These are phyloP conservation scores for Heritiera littoralis DNA, from an alignment of 345 rosid genomes.

Conservation along the genomic window DNA sequence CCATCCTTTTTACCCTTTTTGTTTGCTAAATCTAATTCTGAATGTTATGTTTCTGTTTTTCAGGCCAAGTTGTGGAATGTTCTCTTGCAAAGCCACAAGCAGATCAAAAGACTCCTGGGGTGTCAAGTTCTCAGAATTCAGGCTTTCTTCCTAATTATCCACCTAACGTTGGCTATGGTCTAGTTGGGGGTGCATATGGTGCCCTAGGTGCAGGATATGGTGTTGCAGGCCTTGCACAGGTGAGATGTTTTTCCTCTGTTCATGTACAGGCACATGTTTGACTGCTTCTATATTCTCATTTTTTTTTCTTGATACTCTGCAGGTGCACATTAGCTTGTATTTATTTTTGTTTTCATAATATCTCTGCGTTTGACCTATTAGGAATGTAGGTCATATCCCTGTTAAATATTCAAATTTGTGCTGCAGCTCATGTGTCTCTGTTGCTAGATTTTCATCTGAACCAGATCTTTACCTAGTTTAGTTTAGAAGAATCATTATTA, in stretches of 20 bases:
- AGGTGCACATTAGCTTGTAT: neutral
- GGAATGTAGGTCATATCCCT: neutral
- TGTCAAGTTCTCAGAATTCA: constrained; percentile 41
- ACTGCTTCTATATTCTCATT: constrained; percentile 8
- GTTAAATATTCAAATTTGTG: neutral
- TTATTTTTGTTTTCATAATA: neutral
- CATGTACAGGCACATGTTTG: neutral
- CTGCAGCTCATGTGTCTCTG: neutral
- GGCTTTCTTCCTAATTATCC: constrained; percentile 57
- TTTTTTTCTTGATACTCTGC: constrained; percentile 6
- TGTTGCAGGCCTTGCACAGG: constrained; percentile 61
- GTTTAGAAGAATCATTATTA: neutral
- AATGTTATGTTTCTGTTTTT: constrained; percentile 14
- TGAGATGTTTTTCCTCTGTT: constrained; percentile 26
- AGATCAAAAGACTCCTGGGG: constrained; percentile 58
- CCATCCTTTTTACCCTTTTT: neutral
- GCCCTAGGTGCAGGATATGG: constrained; percentile 58
- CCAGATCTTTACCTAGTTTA: neutral
- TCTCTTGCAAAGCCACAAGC: constrained; percentile 74
- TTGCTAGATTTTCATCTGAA: neutral
- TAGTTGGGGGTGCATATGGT: constrained; percentile 53
- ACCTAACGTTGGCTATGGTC: constrained; percentile 55
- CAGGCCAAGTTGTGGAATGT: constrained; percentile 74
- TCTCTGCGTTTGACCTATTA: neutral
- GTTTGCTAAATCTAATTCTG: constrained; percentile 15